Percentiles rank a stretch among this genome's conserved stretches.
Conservation (phyloP, 352 stramenopile species). For the Blastocystis hominis region DNA sequence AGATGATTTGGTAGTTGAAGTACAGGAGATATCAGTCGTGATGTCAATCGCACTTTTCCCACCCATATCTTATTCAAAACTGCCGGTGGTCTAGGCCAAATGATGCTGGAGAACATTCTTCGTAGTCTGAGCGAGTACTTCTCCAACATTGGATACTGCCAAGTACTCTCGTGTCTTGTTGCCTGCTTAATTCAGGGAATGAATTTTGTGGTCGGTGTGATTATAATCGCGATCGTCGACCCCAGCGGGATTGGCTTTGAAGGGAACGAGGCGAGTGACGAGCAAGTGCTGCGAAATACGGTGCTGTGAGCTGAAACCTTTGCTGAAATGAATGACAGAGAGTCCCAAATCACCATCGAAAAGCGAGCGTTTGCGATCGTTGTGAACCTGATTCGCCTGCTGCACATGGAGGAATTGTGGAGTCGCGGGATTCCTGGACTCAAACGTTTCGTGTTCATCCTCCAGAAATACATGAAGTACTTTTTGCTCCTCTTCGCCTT, state of each 20-base stretch:
- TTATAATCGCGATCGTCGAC: slow-evolving; percentile 25
- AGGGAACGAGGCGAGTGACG: background rate
- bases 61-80: slow-evolving; percentile 17
- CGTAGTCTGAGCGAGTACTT: slow-evolving; percentile 22
- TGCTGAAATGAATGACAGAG: background rate
- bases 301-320: background rate
- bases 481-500: background rate
- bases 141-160: slow-evolving; percentile 46
- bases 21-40: slow-evolving; percentile 48
- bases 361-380: background rate
- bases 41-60: slow-evolving; percentile 54
- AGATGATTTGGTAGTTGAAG: background rate
- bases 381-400: slow-evolving; percentile 8
- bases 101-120: slow-evolving; percentile 55
- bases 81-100: slow-evolving; percentile 8
- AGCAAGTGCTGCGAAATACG: slow-evolving; percentile 21
- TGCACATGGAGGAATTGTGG: slow-evolving; percentile 50
- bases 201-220: slow-evolving; percentile 54
- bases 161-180: background rate
- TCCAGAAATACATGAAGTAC: slow-evolving; percentile 47
- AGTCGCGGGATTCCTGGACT: slow-evolving; percentile 20
- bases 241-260: background rate
- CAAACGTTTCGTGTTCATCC: slow-evolving; percentile 45
- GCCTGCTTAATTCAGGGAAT: background rate
- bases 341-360: slow-evolving; percentile 37